Base-by-base conservation (phyloP, 140 eudicot genomes). In the Senecio squalidus region DNA sequence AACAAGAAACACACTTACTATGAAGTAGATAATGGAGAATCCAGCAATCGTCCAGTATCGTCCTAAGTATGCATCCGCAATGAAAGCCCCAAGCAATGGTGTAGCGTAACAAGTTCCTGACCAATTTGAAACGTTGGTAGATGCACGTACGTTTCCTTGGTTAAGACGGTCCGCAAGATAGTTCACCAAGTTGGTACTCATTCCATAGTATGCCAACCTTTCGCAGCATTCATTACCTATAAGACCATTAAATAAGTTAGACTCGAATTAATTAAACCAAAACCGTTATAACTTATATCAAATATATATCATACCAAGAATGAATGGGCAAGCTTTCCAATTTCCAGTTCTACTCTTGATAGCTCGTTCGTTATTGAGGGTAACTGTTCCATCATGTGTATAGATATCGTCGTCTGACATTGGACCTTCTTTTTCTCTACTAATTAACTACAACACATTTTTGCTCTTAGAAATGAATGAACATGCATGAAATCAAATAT, bases 31-130 rank as follows among this genome's bases (percentile, higher is more conserved):
- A 6, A 57, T 60, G 9, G 79, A 75, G 66, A 85, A 85, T 20
- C 53, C 7, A 25, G 90, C 91, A 67, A 85, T 85, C 6, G 95
- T 85, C 85, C 79, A 67, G 66, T 78, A 82, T 82, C 90, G 53
- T 54, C 94, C 94, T 48, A 76, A 55, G 67, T 75, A 85, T 2
- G 94, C 80, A 78, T 85, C 94, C 13, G 91, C 95, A 26, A 85
- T 18, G 69, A 82, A 74, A 28, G 95, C 95, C 3, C 95, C 95
- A 10, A 85, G 52, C 62, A 85, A 59, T 21, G 95, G 95, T 11
- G 86, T 79, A 10, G 75, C 66, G 46, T 82, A 82, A 64, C 95
- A 85, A 4, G 95, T 79, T 25, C 95, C 95, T 0, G 74, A 64
- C 95, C 95, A 85, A 53, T 76, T 85, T 0, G 78, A 72, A 55